Conservation (phyloP, 768 basidiomycete species). For the Kwoniella mangroviensis region DNA sequence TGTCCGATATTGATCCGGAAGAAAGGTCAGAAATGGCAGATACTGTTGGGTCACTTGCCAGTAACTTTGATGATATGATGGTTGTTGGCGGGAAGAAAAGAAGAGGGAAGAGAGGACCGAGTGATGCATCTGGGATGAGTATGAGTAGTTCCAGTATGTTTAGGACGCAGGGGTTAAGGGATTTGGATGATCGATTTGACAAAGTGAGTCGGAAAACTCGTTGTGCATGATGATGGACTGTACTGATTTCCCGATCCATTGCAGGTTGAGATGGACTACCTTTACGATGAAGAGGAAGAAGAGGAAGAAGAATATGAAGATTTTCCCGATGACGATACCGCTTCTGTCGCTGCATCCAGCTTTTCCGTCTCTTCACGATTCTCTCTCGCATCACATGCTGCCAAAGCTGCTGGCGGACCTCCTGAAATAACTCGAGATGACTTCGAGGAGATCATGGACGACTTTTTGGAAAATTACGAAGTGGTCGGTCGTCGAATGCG, state of each 20-base stretch:
- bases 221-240: not conserved
- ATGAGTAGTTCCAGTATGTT: slow-evolving; percentile 98
- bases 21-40: slow-evolving; percentile 64
- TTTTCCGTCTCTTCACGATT: slow-evolving; percentile 56
- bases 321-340: slow-evolving; percentile 55
- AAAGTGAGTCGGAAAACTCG: slow-evolving; percentile 65
- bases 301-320: slow-evolving; percentile 61
- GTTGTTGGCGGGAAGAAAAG: slow-evolving; percentile 73
- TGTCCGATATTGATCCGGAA: slow-evolving; percentile 58
- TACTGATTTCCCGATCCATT: not conserved
- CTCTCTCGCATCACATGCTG: slow-evolving; percentile 73
- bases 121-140: slow-evolving; percentile 89
- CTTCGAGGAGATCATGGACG: slow-evolving; percentile 87
- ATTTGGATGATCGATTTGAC: slow-evolving; percentile 91
- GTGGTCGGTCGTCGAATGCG: slow-evolving; percentile 81
- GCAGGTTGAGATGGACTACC: slow-evolving; percentile 63
- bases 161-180: slow-evolving; percentile 83
- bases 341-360: slow-evolving; percentile 42
- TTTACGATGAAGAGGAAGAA: slow-evolving; percentile 65
- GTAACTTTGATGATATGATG: slow-evolving; percentile 62
- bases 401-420: slow-evolving; percentile 42
- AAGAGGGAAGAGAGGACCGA: slow-evolving; percentile 70
- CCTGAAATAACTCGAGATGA: slow-evolving; percentile 69
- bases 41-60: slow-evolving; percentile 75
- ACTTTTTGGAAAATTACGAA: slow-evolving; percentile 91